These are phyloP conservation scores for Sporobolomyces phaffii DNA, from an alignment of 768 basidiomycete genomes.

Conservation along the genomic window DNA sequence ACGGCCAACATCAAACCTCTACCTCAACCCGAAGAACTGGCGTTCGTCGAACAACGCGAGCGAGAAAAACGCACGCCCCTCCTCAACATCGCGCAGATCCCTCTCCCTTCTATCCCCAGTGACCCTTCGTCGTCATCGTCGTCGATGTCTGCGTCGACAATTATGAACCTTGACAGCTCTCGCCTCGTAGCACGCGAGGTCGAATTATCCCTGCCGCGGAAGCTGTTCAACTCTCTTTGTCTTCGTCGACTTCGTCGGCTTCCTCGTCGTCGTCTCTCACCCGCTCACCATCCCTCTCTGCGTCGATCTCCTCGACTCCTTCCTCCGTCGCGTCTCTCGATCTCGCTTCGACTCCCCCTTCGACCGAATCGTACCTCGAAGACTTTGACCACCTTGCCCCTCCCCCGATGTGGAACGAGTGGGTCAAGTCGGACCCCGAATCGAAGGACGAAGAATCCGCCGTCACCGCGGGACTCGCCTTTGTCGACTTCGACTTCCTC, in stretches of 20 bases:
- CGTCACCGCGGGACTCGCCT: conserved; percentile 5
- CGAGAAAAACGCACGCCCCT: conserved; percentile 16
- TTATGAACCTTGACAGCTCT: conserved; percentile 13
- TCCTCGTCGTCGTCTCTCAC: background rate
- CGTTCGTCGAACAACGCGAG: conserved; percentile 19
- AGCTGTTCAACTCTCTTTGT: conserved; percentile 24
- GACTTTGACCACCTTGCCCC: conserved; percentile 13
- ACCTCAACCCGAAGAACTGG: conserved; percentile 23
- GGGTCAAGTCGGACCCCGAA: background rate
- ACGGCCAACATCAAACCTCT: conserved; percentile 15
- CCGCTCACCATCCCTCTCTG: conserved; percentile 12
- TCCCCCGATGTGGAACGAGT: conserved; percentile 17
- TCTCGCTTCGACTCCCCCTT: conserved; percentile 15
- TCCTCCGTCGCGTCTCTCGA: conserved; percentile 13
- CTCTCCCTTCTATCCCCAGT: background rate
- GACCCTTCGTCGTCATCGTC: background rate
- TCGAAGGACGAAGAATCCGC: background rate
- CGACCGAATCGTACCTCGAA: conserved; percentile 9
- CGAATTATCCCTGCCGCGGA: conserved; percentile 38
- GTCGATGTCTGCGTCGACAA: conserved; percentile 1
- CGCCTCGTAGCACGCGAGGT: conserved; percentile 42
- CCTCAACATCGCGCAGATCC: background rate
- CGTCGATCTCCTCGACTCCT: conserved; percentile 14
- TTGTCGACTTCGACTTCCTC: conserved; percentile 11
- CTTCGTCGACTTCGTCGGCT: conserved; percentile 2